Base-by-base conservation (phyloP, 768 basidiomycete species). In the Jaapia argillacea region DNA sequence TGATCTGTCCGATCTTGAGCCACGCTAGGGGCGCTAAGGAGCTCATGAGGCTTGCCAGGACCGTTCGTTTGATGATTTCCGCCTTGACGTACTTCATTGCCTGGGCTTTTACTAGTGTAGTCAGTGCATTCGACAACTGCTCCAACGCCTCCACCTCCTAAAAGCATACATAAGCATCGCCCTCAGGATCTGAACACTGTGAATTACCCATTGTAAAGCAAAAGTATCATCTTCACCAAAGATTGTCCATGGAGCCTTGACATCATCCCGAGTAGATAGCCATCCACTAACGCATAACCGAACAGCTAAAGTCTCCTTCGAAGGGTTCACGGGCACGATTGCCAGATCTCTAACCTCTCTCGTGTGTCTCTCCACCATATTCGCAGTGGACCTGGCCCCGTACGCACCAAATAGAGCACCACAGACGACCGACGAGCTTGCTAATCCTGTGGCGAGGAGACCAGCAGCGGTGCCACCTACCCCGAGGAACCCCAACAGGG, bases 321-420 rank as follows among this genome's bases (percentile, higher is more conserved):
- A 55, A 36, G 53, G 52, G 35, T 56, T 51, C 3, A 76, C 70
- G 7, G 72, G 73, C 4, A 72, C 48, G n/a, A 77, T 60, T 4
- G 69, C 70, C 23, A 77, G 56, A 54, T 78, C 75, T n/a, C 61
- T 60, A 10, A 77, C 66, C 49, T 75, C 75, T 41, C 68, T 53
- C 18, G 70, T 75, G 51, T 75, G 74, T 22, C 69, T 60, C 42
- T 62, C 61, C 13, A 76, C 66, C 67, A 74, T 75, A 6, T 54
- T 58, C 1, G 70, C 71, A 1, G 69, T 70, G 22, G 66, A 64
- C 20, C 57, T 63, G 4, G 74, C 75, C 3, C 75, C 75, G 48
- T 78, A 78, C 2, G 60, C 72, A 2, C 76, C 76, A 53, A 78
- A 78, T 1, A 78, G 56, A 13, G 74, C 67, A n/a, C 73, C 75